Conservation (phyloP, 495 filamentous ascomycete species). For the Trichoderma gamsii region DNA sequence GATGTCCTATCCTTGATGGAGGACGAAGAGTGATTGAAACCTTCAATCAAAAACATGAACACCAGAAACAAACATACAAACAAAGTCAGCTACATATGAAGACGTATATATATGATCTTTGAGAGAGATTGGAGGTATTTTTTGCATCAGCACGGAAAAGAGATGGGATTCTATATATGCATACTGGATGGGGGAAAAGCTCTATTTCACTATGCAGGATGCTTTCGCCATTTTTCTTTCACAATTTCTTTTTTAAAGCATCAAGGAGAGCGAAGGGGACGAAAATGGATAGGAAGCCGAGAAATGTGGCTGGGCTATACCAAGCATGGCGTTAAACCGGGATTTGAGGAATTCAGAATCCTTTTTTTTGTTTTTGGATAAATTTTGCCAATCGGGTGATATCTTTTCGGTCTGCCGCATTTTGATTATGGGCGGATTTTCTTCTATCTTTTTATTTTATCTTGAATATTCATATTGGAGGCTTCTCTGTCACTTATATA, state of each 20-base stretch:
- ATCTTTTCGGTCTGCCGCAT: neutral
- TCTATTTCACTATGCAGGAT: neutral
- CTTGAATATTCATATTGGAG: neutral
- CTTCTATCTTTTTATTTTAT: neutral
- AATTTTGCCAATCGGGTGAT: neutral
- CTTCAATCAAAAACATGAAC: neutral
- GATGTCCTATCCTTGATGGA: constrained; percentile 72
- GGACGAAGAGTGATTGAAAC: constrained; percentile 38
- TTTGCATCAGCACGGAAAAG: neutral
- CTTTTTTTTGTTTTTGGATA: too few relatives aligned
- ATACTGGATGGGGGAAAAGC: neutral
- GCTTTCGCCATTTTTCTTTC: neutral
- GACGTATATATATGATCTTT: neutral
- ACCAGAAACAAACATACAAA: neutral
- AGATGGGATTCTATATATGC: neutral
- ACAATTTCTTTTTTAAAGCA: neutral
- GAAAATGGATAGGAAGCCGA: neutral
- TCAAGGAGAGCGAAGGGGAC: neutral
- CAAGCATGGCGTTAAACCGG: too few relatives aligned
- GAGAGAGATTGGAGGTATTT: neutral
- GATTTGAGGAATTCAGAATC: too few relatives aligned
- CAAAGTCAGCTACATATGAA: neutral
- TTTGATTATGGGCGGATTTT: neutral
- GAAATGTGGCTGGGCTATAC: too few relatives aligned
- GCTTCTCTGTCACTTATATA: neutral